A percentile compares a stretch with the other conserved stretches of the same genome.
phyloP scores from a whole-genome alignment of 768 basidiomycete species.

The Russula compacta region DNA sequence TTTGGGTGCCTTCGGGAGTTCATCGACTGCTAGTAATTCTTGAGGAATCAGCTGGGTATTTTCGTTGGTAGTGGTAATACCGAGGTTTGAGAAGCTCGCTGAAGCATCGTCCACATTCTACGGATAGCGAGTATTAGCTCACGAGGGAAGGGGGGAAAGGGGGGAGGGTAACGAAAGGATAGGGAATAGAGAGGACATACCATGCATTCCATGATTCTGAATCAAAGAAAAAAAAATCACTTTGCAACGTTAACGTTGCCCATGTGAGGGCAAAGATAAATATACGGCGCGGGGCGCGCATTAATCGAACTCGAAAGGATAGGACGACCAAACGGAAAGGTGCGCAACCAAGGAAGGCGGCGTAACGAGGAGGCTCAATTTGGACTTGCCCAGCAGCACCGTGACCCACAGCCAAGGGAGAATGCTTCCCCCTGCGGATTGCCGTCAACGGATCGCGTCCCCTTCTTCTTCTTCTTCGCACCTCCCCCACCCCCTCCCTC shows the following conservation, averaged over 20 bases:
- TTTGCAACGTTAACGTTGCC: neutral
- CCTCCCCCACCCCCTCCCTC: no score
- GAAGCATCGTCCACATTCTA: slow-evolving; percentile 4
- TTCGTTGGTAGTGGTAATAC: neutral
- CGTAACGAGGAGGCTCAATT: neutral
- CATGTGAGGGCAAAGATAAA: neutral
- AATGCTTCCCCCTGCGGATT: neutral
- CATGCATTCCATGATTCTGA: neutral
- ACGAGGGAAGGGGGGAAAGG: neutral
- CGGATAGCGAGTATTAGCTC: neutral
- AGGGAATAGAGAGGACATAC: neutral
- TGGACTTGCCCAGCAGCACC: neutral
- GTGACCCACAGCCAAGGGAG: neutral
- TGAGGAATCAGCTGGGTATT: neutral
- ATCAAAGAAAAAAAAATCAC: neutral
- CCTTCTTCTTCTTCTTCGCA: no score
- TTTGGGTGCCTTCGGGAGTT: neutral
- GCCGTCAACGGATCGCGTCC: neutral
- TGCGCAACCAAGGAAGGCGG: neutral
- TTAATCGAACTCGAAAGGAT: neutral
- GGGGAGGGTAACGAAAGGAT: neutral
- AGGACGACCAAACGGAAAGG: neutral
- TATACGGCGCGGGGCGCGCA: neutral
- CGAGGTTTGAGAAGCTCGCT: neutral
- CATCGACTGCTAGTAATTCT: neutral